These are phyloP conservation scores for Ascochyta lentis DNA, from an alignment of 2,329 filamentous ascomycete species.

Conservation along the genomic window DNA sequence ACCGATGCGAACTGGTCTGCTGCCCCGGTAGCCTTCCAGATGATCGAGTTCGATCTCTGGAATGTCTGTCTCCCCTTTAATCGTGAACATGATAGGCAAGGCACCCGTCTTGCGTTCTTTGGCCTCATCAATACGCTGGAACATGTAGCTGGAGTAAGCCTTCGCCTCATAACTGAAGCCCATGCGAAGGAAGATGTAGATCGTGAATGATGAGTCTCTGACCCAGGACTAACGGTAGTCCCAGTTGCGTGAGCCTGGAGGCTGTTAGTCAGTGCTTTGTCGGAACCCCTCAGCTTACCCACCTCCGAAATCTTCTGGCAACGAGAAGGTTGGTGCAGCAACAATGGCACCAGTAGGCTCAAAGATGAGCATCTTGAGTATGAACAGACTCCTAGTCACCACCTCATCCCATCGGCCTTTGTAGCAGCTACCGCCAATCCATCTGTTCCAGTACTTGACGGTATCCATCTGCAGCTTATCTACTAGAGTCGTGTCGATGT, in stretches of 20 bases:
- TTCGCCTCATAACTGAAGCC: slow-evolving; percentile 79
- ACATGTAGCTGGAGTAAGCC: slow-evolving; percentile 80
- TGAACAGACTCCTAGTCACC: slow-evolving; percentile 73
- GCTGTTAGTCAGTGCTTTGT: background rate
- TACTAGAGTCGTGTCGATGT: slow-evolving; percentile 65
- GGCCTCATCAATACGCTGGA: slow-evolving; percentile 70
- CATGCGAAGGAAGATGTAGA: slow-evolving; percentile 77
- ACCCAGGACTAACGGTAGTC: slow-evolving; percentile 82
- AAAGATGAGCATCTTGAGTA: slow-evolving; percentile 78
- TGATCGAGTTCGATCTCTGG: slow-evolving; percentile 73
- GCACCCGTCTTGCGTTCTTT: slow-evolving; percentile 63
- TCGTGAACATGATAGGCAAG: slow-evolving; percentile 77
- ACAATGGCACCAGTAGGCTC: slow-evolving; percentile 81
- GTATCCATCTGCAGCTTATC: slow-evolving; percentile 72
- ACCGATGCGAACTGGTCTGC: slow-evolving; percentile 75
- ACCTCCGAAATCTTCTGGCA: slow-evolving; percentile 67
- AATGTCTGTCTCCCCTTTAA: slow-evolving; percentile 75
- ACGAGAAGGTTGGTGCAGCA: slow-evolving; percentile 77
- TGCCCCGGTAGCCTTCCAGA: slow-evolving; percentile 74
- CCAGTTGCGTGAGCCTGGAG: slow-evolving; percentile 61
- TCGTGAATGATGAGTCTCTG: slow-evolving; percentile 77
- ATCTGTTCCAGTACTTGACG: slow-evolving; percentile 74
- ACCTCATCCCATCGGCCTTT: slow-evolving; percentile 76
- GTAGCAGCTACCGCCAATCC: slow-evolving; percentile 74
- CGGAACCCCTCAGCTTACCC: background rate